Evolutionary conservation across 805 yeast species (phyloP).

Genomic region (Myxozyma kluyveri): DNA sequence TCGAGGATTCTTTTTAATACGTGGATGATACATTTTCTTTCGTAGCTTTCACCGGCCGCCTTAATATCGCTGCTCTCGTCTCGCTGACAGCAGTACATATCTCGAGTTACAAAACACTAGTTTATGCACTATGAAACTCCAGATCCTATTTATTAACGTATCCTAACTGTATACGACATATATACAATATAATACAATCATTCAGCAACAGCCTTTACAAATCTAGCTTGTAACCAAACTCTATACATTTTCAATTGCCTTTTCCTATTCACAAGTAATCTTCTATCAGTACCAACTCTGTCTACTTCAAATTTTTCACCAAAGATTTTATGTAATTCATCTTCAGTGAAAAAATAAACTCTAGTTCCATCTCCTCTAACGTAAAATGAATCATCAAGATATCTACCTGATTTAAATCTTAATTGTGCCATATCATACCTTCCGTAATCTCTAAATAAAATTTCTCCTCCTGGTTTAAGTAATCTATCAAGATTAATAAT

Average conservation of each 20-base stretch:
- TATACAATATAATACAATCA: no score
- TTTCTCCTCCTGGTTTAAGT: conserved; percentile 89
- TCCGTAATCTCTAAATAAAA: conserved; percentile 90
- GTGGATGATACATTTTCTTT: no score
- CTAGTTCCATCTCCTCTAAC: conserved; percentile 97
- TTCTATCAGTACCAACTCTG: conserved; percentile 82
- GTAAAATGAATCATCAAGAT: conserved; percentile 88
- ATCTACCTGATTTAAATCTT: conserved; percentile 81
- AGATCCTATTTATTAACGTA: no score
- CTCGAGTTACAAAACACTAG: no score
- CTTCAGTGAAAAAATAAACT: conserved; percentile 95
- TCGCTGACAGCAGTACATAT: no score
- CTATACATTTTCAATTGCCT: conserved; percentile 92
- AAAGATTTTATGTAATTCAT: conserved; percentile 76
- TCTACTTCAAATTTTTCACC: conserved; percentile 60
- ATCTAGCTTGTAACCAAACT: conserved; percentile 94
- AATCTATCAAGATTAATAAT: conserved; percentile 64
- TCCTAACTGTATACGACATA: no score
- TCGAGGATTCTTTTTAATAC: no score
- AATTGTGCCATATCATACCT: conserved; percentile 94
- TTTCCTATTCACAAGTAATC: conserved; percentile 87
- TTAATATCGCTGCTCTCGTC: no score
- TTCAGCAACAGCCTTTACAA: no score
- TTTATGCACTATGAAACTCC: no score
- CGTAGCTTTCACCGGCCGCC: no score